Evolutionary conservation across 2,329 filamentous ascomycete species (phyloP).

Genomic region (Cordyceps tenuipes): DNA sequence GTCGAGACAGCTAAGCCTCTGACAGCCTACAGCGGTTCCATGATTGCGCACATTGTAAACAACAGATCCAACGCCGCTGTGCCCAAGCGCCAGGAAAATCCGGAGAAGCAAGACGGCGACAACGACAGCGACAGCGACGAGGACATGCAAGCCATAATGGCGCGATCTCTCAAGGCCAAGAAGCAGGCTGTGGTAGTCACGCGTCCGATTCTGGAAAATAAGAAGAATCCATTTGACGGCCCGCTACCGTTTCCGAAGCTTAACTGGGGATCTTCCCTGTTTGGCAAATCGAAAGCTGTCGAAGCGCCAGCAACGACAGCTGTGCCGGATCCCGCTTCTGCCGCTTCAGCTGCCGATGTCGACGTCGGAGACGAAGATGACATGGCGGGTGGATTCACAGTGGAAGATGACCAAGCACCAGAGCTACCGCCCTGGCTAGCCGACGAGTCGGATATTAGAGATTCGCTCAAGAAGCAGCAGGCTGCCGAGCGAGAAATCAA

Average conservation of each 20-base stretch:
- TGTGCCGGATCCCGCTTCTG: not conserved
- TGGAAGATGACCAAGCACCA: constrained; percentile 24
- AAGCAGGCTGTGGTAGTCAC: constrained; percentile 36
- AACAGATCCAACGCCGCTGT: constrained; percentile 59
- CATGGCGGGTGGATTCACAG: constrained; percentile 29
- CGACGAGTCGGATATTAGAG: constrained; percentile 57
- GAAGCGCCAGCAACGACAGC: constrained; percentile 7
- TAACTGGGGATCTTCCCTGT: constrained; percentile 56
- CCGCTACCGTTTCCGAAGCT: constrained; percentile 88
- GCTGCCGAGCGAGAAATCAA: constrained; percentile 52
- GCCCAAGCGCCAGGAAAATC: constrained; percentile 29
- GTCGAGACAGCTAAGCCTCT: constrained; percentile 44
- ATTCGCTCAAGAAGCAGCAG: constrained; percentile 50
- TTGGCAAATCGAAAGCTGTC: constrained; percentile 32
- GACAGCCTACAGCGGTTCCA: constrained; percentile 41
- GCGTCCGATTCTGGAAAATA: constrained; percentile 38
- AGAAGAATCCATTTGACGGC: constrained; percentile 61
- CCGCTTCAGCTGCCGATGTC: constrained; percentile 12
- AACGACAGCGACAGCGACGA: constrained; percentile 65
- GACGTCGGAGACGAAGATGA: constrained; percentile 17
- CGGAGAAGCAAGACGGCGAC: not conserved
- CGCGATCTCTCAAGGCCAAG: constrained; percentile 56
- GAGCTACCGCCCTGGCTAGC: constrained; percentile 72
- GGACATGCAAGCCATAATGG: constrained; percentile 69
- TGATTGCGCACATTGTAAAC: constrained; percentile 68